phyloP scores from a whole-genome alignment of 2,329 filamentous ascomycete genomes.

The Fusarium ambrosium region DNA sequence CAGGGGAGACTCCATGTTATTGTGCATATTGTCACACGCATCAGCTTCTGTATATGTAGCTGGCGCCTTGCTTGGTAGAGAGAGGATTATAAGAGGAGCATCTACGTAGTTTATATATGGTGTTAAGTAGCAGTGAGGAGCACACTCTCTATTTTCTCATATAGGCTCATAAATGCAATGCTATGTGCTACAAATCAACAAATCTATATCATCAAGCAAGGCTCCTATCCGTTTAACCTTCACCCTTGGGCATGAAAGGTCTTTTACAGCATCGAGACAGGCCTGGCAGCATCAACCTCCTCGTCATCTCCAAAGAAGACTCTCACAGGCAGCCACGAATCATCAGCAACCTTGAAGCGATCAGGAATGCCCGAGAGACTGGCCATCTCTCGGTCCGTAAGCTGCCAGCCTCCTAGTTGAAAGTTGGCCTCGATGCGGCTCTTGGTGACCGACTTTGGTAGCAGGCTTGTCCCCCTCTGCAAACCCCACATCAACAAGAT shows the following conservation, averaged over 20 bases:
- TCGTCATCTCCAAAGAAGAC: conserved; percentile 9
- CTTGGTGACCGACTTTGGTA: conserved; percentile 8
- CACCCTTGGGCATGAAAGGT: not conserved
- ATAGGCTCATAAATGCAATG: not conserved
- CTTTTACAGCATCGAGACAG: not conserved
- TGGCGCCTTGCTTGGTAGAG: not conserved
- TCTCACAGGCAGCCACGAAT: conserved; percentile 5
- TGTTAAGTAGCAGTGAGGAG: not conserved
- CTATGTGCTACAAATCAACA: not conserved
- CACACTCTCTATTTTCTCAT: not conserved
- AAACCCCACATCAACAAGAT: conserved; percentile 9
- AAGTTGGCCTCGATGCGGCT: not conserved
- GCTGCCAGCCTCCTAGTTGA: not conserved
- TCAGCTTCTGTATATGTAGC: too few relatives aligned
- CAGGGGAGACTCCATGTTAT: too few relatives aligned
- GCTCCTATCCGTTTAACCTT: not conserved
- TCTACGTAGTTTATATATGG: not conserved
- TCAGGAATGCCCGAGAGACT: not conserved
- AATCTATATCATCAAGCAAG: not conserved
- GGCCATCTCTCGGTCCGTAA: not conserved
- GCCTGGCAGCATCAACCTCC: not conserved
- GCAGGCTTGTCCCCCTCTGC: conserved; percentile 3
- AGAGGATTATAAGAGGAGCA: not conserved
- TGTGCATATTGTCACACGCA: too few relatives aligned
- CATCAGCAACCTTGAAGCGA: conserved; percentile 11